These are phyloP conservation scores for Vaccinium corymbosum DNA, from an alignment of 148 eudicot genomes.

Conservation along the genomic window DNA sequence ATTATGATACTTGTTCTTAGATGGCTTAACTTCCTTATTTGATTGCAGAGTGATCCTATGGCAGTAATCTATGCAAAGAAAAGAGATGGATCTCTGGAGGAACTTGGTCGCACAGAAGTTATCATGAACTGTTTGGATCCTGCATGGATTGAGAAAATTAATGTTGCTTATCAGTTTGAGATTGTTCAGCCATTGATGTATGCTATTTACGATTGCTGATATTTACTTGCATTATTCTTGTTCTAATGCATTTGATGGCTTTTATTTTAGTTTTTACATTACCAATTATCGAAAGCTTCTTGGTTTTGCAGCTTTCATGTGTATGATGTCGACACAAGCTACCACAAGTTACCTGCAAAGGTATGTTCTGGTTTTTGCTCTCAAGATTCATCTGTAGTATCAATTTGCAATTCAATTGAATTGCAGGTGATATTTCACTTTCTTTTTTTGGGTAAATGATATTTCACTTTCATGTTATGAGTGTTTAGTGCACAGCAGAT, in stretches of 20 bases:
- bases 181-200: constrained; percentile 76
- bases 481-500: neutral
- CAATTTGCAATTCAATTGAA: neutral
- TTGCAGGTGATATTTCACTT: neutral
- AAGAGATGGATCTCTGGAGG: constrained; percentile 65
- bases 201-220: constrained; percentile 16
- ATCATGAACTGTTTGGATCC: constrained; percentile 79
- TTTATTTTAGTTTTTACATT: neutral
- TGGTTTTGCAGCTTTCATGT: constrained; percentile 60
- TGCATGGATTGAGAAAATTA: constrained; percentile 69
- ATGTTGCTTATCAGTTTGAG: constrained; percentile 78
- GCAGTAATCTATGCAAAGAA: constrained; percentile 72
- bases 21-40: constrained; percentile 9
- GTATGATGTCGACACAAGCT: constrained; percentile 77
- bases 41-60: constrained; percentile 93
- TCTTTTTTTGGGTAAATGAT: too few species aligned
- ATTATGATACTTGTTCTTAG: neutral
- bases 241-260: neutral
- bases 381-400: neutral
- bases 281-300: constrained; percentile 7
- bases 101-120: constrained; percentile 96
- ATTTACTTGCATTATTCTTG: neutral
- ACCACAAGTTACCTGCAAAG: constrained; percentile 71
- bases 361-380: constrained; percentile 26
- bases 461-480: neutral